Percentiles rank a stretch among this genome's conserved stretches.
Evolutionary conservation across 495 filamentous ascomycete species (phyloP).

Genomic region (Pyrenula aspistea): DNA sequence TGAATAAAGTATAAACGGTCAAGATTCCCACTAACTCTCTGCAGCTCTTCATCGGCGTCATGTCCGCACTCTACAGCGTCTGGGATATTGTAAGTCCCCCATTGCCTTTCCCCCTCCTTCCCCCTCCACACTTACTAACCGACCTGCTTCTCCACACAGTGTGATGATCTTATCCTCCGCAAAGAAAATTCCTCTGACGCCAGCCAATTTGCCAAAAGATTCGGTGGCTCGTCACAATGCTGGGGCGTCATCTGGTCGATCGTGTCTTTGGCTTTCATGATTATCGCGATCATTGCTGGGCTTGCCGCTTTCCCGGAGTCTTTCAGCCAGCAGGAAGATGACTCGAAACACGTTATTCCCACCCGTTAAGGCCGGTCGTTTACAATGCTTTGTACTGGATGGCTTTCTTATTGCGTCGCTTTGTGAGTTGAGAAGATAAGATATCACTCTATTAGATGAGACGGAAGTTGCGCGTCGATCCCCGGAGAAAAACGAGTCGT

Average conservation of each 20-base stretch:
- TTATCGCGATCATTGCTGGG: slow-evolving; percentile 54
- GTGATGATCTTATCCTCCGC: slow-evolving; percentile 70
- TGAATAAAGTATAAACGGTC: background rate
- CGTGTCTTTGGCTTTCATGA: slow-evolving; percentile 58
- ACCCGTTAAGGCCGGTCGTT: slow-evolving; percentile 19
- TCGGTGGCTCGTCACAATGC: slow-evolving; percentile 69
- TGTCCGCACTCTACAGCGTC: slow-evolving; percentile 64
- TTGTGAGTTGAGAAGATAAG: too few species aligned
- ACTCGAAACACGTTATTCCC: slow-evolving; percentile 55
- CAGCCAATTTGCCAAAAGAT: slow-evolving; percentile 66
- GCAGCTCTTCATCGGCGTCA: slow-evolving; percentile 66
- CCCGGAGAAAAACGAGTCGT: too few species aligned
- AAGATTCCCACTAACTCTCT: background rate
- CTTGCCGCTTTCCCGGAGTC: slow-evolving; percentile 65
- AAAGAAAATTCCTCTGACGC: slow-evolving; percentile 75
- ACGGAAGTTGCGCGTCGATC: too few species aligned
- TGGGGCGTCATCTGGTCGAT: slow-evolving; percentile 74
- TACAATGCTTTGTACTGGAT: too few species aligned
- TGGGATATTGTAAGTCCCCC: slow-evolving; percentile 63
- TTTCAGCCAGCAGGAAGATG: slow-evolving; percentile 52
- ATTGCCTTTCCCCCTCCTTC: background rate
- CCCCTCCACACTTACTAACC: background rate
- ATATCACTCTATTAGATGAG: too few species aligned
- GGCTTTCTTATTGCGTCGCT: too few species aligned
- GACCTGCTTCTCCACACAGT: slow-evolving; percentile 19